Evolutionary conservation across 1,139 yeast genomes (phyloP), one percentile per base, ranked within the genome.

Genomic region (Blastobotrys arbuscula): DNA sequence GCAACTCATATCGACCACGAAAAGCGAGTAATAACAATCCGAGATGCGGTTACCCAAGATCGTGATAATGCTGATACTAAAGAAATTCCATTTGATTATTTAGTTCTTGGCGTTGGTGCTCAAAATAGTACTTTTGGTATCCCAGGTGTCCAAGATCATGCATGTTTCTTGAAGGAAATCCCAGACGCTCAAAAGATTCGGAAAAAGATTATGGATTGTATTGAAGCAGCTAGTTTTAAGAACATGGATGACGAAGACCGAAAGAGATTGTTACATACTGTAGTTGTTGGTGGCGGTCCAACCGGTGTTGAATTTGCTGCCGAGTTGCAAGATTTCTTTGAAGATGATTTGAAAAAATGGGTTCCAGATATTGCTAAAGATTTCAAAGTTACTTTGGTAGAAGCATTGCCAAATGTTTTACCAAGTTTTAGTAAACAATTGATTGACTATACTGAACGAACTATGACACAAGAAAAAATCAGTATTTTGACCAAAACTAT

Each of bases 291-390:
- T 60, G 96, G 96, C 66, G 96, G 96, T 55, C 96, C 97, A 64
- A 89, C 96, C 48, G 97, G 97, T 71, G 96, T 89, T 54, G 97
- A 89, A 69, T 85, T 86, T 62, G 96, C 96, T 57, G 97, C 95
- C 62, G 97, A 90, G 70, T 72, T 90, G 60, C 95, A 86, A 70
- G 97, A 90, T 70, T 90, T 87, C 70, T 84, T 89, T 57, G 94
- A 86, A 68, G 95, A 88, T 69, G 97, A 90, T 68, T 75, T 90
- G 72, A 74, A 73, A 61, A 84, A 82, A 70, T 87, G 95, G 94
- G 82, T 85, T 73, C 97, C 97, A 44, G 87, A 79, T 61, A 78
- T 89, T 58, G 82, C 89, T 56, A 73, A 75, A 62, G 96, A 90
- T 64, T 78, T 89, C 65, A 77, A 81, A 60, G 90, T 90, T 50